Evolutionary conservation across 129 eudicot species (phyloP).

Genomic region (Flaveria brownii): DNA sequence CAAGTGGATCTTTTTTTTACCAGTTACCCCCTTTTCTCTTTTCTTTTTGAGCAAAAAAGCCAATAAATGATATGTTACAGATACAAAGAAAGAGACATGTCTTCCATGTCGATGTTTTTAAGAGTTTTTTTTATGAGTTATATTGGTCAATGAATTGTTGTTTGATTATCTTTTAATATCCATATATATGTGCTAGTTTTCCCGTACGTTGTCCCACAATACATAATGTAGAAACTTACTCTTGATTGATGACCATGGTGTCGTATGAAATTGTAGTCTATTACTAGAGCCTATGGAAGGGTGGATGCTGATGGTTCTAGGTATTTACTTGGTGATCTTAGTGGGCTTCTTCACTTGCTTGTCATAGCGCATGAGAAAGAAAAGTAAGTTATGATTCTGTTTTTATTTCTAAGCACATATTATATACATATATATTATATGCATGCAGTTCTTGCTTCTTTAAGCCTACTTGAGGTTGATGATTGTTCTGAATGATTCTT

Average conservation of each 20-base stretch:
- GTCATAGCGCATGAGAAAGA: constrained; percentile 95
- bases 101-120: not conserved
- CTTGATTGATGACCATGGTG: constrained; percentile 15
- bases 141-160: constrained; percentile 1
- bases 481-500: constrained; percentile 10
- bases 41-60: not conserved
- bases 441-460: not conserved
- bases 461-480: constrained; percentile 7
- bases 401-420: not conserved
- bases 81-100: not conserved
- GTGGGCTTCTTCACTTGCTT: constrained; percentile 93
- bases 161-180: not conserved
- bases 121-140: not conserved
- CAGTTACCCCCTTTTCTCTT: not conserved
- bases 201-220: not conserved
- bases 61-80: not conserved
- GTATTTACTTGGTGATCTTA: constrained; percentile 90
- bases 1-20: constrained; percentile 2
- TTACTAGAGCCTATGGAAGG: constrained; percentile 94
- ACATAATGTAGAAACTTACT: constrained; percentile 12
- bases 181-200: not conserved
- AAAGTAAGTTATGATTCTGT: constrained; percentile 53
- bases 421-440: not conserved
- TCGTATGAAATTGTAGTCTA: constrained; percentile 48
- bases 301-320: constrained; percentile 98